Conservation (phyloP, 306 rosid genomes). For the Potentilla sterilis region DNA sequence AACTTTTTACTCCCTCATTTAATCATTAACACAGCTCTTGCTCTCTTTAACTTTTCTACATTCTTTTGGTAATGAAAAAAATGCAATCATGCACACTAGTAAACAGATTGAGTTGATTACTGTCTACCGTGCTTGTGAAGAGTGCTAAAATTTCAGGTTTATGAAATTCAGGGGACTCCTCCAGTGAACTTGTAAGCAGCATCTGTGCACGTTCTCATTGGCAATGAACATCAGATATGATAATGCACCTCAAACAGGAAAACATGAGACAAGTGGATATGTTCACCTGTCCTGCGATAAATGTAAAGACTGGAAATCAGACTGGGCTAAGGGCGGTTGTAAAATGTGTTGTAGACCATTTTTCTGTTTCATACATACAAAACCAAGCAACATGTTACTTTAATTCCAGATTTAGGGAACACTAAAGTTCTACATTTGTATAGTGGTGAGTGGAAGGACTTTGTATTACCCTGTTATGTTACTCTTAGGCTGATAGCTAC, state of each 20-base stretch:
- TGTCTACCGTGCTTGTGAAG: conserved; percentile 16
- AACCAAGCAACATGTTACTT: background rate
- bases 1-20: background rate
- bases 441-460: conserved; percentile 11
- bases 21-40: background rate
- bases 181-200: conserved; percentile 74
- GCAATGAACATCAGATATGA: conserved; percentile 1
- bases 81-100: background rate
- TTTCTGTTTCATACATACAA: background rate
- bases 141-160: conserved; percentile 16
- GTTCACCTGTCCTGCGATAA: background rate
- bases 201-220: conserved; percentile 2
- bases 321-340: conserved; percentile 22
- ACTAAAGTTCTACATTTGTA: background rate
- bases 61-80: background rate
- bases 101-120: background rate
- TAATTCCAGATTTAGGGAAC: conserved; percentile 7
- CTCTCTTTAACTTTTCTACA: background rate
- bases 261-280: background rate
- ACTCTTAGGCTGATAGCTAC: background rate
- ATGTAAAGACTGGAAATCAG: conserved; percentile 5
- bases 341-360: conserved; percentile 1
- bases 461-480: background rate
- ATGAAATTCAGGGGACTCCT: conserved; percentile 66
- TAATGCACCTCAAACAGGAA: conserved; percentile 11